Evolutionary conservation across 2,329 filamentous ascomycete genomes (phyloP).

Genomic region (Talaromyces piceae): DNA sequence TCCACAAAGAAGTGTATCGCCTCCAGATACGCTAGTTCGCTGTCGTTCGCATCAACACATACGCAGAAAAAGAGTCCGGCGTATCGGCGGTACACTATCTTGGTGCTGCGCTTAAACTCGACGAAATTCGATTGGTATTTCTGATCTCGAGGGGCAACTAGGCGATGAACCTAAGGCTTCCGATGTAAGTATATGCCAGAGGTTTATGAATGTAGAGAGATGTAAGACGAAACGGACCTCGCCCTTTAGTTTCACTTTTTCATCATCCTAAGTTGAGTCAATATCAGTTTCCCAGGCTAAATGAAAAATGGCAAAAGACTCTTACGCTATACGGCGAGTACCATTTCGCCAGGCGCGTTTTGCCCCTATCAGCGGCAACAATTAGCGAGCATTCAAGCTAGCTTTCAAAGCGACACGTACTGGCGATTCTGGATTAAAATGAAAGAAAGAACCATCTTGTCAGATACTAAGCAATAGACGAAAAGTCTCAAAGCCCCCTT

Average conservation of each 20-base stretch:
- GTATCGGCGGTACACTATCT: constrained; percentile 95
- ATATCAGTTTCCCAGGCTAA: constrained; percentile 14
- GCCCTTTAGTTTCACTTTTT: constrained; percentile 98
- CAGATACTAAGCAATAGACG: constrained; percentile 1
- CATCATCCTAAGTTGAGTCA: constrained; percentile 60
- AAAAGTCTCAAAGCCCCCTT: background rate
- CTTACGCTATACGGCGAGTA: constrained; percentile 85
- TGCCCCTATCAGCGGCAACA: constrained; percentile 59
- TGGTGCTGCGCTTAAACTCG: constrained; percentile 65
- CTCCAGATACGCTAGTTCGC: constrained; percentile 92
- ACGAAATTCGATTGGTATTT: constrained; percentile 99
- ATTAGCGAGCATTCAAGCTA: background rate
- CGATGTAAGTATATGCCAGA: background rate
- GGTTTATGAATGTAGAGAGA: background rate
- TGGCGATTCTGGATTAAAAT: constrained; percentile 87
- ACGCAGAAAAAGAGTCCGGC: constrained; percentile 98
- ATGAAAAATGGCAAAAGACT: constrained; percentile 10
- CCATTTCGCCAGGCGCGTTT: constrained; percentile 97
- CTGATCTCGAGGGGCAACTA: constrained; percentile 94
- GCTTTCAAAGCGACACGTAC: constrained; percentile 39
- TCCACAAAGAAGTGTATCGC: constrained; percentile 99
- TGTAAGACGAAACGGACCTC: constrained; percentile 53
- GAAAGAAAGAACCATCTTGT: constrained; percentile 64
- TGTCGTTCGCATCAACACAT: constrained; percentile 97
- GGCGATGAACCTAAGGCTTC: constrained; percentile 69